Conservation (phyloP, 2,329 filamentous ascomycete genomes). For the Ophiostoma sp. region DNA sequence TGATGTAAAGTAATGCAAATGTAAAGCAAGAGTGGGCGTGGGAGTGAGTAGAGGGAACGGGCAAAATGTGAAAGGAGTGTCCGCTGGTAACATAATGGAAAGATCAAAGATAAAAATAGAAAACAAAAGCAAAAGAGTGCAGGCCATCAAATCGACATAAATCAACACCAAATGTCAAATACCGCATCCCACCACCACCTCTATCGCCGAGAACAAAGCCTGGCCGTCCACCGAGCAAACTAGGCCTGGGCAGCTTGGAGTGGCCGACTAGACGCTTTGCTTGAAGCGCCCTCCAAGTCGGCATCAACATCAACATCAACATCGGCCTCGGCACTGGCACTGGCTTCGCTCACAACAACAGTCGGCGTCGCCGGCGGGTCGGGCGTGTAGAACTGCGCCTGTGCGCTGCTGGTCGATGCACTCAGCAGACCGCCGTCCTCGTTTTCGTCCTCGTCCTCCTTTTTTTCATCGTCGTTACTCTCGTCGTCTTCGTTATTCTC, state of each 20-base stretch:
- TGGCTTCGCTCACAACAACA: background rate
- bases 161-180: background rate
- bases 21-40: background rate
- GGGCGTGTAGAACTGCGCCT: constrained; percentile 40
- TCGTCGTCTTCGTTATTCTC: background rate
- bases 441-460: constrained; percentile 19
- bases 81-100: constrained; percentile 5
- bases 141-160: background rate
- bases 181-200: background rate
- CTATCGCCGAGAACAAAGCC: background rate
- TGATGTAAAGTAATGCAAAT: background rate
- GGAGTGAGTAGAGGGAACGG: background rate
- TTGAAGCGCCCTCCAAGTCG: background rate
- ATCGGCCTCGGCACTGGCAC: background rate
- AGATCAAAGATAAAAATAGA: background rate
- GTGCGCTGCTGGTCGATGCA: constrained; percentile 24
- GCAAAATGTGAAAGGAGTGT: background rate
- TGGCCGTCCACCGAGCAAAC: constrained; percentile 6
- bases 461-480: background rate
- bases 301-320: background rate
- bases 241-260: constrained; percentile 20
- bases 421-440: constrained; percentile 28
- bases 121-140: background rate
- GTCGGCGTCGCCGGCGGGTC: constrained; percentile 37
- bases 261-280: background rate